These are phyloP conservation scores for Cystobasidium tubakii DNA, from an alignment of 768 basidiomycete genomes.

Conservation along the genomic window DNA sequence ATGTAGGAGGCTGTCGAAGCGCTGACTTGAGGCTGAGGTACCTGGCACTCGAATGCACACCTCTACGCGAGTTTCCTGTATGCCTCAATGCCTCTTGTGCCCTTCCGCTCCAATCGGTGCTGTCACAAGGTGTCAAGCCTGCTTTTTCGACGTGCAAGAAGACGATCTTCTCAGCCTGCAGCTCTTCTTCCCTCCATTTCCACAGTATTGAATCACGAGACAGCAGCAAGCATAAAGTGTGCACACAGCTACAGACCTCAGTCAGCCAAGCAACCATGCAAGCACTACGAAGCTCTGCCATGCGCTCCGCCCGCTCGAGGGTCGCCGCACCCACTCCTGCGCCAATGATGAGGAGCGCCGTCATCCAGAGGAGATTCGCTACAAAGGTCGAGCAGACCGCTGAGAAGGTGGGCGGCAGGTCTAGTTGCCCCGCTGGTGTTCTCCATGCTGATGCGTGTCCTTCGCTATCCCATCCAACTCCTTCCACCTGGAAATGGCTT, in stretches of 20 bases:
- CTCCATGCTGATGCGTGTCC: not conserved
- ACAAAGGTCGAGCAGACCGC: not conserved
- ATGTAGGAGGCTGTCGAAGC: not conserved
- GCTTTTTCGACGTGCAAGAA: too few species aligned
- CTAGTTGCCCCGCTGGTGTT: not conserved
- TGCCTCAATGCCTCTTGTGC: not conserved
- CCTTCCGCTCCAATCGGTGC: not conserved
- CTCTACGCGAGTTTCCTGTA: not conserved
- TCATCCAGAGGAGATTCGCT: slow-evolving; percentile 11
- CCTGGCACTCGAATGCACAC: not conserved
- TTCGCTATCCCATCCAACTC: not conserved
- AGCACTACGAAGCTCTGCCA: not conserved
- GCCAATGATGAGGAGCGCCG: slow-evolving; percentile 13
- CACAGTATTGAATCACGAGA: not conserved
- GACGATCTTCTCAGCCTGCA: too few species aligned
- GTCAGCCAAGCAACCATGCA: not conserved
- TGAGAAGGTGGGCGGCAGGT: not conserved
- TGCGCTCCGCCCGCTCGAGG: not conserved
- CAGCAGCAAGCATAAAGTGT: slow-evolving; percentile 3
- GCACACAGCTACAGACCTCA: not conserved
- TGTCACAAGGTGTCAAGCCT: not conserved
- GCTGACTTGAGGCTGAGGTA: not conserved
- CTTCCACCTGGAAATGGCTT: not conserved
- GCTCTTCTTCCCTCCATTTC: not conserved
- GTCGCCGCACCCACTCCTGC: slow-evolving; percentile 3